Conservation (phyloP, 2,329 filamentous ascomycete species). For the Coniochaeta sp. region DNA sequence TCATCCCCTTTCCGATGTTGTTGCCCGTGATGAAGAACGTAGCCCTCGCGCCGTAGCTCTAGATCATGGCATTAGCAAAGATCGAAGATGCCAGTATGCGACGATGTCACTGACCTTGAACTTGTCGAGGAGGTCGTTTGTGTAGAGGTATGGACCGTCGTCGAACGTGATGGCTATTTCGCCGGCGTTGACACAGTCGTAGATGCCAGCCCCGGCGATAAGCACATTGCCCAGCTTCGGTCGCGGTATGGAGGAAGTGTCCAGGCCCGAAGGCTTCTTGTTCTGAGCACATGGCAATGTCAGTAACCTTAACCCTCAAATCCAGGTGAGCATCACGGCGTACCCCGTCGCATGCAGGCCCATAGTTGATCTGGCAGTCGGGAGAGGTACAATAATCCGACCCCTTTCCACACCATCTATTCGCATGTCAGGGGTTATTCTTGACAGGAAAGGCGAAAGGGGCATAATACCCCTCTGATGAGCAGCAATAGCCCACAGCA, state of each 20-base stretch:
- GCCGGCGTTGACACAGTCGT: conserved; percentile 45
- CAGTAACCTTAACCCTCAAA: background rate
- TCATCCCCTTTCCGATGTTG: conserved; percentile 47
- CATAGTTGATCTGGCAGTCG: conserved; percentile 53
- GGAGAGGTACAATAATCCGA: conserved; percentile 52
- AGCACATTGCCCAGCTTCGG: conserved; percentile 43
- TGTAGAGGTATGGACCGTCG: conserved; percentile 58
- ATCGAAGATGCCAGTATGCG: background rate
- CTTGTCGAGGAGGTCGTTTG: conserved; percentile 52
- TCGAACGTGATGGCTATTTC: conserved; percentile 61
- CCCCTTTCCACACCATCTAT: conserved; percentile 47
- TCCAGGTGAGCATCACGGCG: background rate
- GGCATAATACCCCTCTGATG: conserved; percentile 19
- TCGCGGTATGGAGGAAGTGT: conserved; percentile 45
- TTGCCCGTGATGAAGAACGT: conserved; percentile 61
- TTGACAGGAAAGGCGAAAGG: background rate
- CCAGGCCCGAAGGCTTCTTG: conserved; percentile 40
- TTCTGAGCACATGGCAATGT: conserved; percentile 24
- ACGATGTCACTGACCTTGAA: conserved; percentile 28
- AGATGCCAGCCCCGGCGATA: conserved; percentile 51
- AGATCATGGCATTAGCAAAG: background rate
- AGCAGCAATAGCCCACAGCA: conserved; percentile 23
- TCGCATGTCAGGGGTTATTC: conserved; percentile 6
- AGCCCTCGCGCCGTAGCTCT: conserved; percentile 50
- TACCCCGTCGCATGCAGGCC: conserved; percentile 50